A percentile compares a stretch with the other conserved stretches of the same genome.
Conservation (phyloP, 495 filamentous ascomycete genomes). For the Saxophila tyrrhenica region DNA sequence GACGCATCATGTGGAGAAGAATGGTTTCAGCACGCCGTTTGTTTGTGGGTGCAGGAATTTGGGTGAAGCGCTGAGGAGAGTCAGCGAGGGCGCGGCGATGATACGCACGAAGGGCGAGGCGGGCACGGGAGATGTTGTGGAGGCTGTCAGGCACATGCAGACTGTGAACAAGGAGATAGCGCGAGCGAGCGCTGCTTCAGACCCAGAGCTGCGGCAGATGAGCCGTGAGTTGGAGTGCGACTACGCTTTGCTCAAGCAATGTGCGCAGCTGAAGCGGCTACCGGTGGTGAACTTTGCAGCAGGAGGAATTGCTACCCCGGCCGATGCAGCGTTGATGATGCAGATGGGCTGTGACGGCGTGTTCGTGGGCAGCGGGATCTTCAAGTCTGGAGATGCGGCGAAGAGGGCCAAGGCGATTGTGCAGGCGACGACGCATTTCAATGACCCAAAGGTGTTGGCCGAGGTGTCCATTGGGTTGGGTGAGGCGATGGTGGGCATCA, state of each 20-base stretch:
- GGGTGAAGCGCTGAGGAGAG: constrained; percentile 83
- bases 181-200: constrained; percentile 49
- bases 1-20: constrained; percentile 83
- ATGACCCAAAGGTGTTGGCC: constrained; percentile 74
- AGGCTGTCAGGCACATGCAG: constrained; percentile 93
- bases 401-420: constrained; percentile 89
- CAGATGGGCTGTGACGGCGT: constrained; percentile 96
- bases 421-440: constrained; percentile 81
- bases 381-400: constrained; percentile 83
- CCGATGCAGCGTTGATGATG: constrained; percentile 98
- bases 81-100: constrained; percentile 93
- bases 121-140: constrained; percentile 94
- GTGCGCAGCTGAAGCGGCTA: constrained; percentile 72
- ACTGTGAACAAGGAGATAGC: constrained; percentile 77
- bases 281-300: constrained; percentile 98
- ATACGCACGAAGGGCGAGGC: constrained; percentile 98
- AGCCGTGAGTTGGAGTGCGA: constrained; percentile 74
- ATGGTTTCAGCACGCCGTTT: constrained; percentile 72
- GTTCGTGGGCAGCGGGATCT: constrained; percentile 93
- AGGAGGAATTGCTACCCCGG: constrained; percentile 91
- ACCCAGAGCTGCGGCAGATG: constrained; percentile 57
- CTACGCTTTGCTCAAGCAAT: constrained; percentile 69
- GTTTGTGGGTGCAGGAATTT: constrained; percentile 95
- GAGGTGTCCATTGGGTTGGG: constrained; percentile 79
- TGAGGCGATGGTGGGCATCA: constrained; percentile 94